phyloP scores from a whole-genome alignment of 192 early-diverging fungal genomes.

The Coemansia sp. region DNA sequence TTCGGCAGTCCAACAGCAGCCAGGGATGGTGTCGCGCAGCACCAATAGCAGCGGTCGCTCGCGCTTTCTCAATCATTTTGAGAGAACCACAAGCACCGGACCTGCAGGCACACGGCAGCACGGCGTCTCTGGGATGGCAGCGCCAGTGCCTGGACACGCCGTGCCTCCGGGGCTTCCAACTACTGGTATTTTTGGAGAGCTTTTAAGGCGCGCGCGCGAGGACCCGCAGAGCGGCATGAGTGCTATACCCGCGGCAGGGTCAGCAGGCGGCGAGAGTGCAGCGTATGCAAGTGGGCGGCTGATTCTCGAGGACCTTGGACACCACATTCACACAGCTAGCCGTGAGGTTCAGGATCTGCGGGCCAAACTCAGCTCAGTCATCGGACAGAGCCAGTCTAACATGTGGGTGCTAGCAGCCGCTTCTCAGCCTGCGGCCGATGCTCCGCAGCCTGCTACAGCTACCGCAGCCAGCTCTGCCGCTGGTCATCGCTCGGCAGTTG shows the following conservation, averaged over 20 bases:
- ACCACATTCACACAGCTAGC: slow-evolving; percentile 31
- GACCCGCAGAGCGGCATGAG: not conserved
- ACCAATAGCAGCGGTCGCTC: slow-evolving; percentile 52
- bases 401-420: slow-evolving; percentile 38
- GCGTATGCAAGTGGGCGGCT: slow-evolving; percentile 18
- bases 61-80: slow-evolving; percentile 51
- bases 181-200: slow-evolving; percentile 50
- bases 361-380: slow-evolving; percentile 48
- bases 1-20: slow-evolving; percentile 4
- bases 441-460: slow-evolving; percentile 6
- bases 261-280: slow-evolving; percentile 4
- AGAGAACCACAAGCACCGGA: slow-evolving; percentile 2
- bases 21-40: slow-evolving; percentile 43
- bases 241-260: not conserved
- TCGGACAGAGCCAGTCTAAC: slow-evolving; percentile 46
- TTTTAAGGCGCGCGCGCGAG: slow-evolving; percentile 35
- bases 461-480: not conserved
- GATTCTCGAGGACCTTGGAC: slow-evolving; percentile 50
- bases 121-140: not conserved
- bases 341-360: slow-evolving; percentile 46
- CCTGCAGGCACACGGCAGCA: slow-evolving; percentile 3
- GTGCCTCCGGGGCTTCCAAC: slow-evolving; percentile 42
- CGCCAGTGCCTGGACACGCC: slow-evolving; percentile 16
- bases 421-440: slow-evolving; percentile 3
- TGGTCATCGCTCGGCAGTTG: slow-evolving; percentile 5